These are phyloP conservation scores for Solanum chiquidenum DNA, from an alignment of 257 asterid genomes.

Conservation along the genomic window DNA sequence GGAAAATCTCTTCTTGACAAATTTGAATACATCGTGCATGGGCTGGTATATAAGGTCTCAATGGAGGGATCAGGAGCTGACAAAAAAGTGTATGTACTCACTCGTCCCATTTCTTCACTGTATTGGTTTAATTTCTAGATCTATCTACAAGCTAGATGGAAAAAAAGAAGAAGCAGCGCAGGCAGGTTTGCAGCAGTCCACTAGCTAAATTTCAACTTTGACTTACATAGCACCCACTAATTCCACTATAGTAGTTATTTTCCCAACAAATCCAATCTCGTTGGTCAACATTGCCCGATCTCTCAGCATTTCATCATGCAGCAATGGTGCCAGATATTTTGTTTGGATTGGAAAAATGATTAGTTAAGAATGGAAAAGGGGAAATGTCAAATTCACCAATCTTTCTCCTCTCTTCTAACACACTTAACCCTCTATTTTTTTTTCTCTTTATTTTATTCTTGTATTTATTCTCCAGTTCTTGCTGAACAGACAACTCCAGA, in stretches of 20 bases:
- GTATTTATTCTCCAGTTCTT: neutral
- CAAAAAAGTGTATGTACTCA: constrained; percentile 45
- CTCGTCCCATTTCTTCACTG: neutral
- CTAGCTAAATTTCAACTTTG: neutral
- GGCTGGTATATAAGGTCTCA: constrained; percentile 68
- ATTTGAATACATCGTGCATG: constrained; percentile 89
- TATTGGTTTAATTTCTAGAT: neutral
- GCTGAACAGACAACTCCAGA: neutral
- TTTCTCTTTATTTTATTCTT: neutral
- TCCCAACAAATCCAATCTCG: neutral
- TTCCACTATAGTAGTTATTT: neutral
- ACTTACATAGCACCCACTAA: neutral
- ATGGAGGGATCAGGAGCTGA: constrained; percentile 31
- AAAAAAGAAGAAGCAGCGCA: neutral
- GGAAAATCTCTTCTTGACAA: constrained; percentile 77
- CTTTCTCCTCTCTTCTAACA: neutral
- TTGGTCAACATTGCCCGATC: neutral
- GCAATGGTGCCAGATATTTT: neutral
- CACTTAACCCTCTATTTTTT: neutral
- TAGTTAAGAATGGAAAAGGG: neutral
- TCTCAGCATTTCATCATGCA: neutral
- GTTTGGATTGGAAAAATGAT: neutral
- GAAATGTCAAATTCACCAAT: neutral
- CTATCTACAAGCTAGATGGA: neutral
- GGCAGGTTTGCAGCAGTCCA: neutral